Percentiles rank a stretch among this genome's conserved stretches.
Evolutionary conservation across 2,329 filamentous ascomycete species (phyloP).

Genomic region (Clonostachys sp.): DNA sequence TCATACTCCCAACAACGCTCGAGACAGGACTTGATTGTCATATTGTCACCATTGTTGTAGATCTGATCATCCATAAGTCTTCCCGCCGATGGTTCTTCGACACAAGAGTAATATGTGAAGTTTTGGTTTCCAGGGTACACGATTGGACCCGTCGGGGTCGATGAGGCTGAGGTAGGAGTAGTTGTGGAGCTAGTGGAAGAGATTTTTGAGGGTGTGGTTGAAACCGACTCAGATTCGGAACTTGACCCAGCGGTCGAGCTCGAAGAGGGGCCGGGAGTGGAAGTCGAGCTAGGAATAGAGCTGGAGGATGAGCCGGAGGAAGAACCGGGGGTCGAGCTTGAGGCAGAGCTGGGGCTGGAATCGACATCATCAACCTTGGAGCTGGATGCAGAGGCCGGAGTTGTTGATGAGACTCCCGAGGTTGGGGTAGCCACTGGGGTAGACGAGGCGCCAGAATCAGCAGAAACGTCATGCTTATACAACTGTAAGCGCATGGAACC

Average conservation of each 20-base stretch:
- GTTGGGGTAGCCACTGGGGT: constrained; percentile 1
- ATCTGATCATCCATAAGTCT: constrained; percentile 21
- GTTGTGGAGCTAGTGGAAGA: constrained; percentile 1
- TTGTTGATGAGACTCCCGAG: not conserved
- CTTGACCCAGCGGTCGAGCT: not conserved
- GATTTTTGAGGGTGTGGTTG: not conserved
- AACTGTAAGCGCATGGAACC: constrained; percentile 23
- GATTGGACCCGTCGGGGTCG: constrained; percentile 15
- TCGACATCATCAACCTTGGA: not conserved
- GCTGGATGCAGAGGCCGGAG: not conserved
- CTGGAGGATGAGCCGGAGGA: not conserved
- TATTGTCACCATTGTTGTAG: constrained; percentile 18
- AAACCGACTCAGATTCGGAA: constrained; percentile 1
- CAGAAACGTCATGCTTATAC: constrained; percentile 14
- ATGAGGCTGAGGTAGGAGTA: constrained; percentile 7
- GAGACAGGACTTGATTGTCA: constrained; percentile 26
- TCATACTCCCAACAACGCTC: constrained; percentile 23
- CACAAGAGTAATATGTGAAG: constrained; percentile 29
- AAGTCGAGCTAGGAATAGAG: not conserved
- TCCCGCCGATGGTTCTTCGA: constrained; percentile 22
- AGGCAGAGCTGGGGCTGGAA: not conserved
- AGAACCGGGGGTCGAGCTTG: not conserved
- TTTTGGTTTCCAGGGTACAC: constrained; percentile 25
- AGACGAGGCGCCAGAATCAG: constrained; percentile 1
- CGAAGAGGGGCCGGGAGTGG: not conserved